phyloP scores from a whole-genome alignment of 2,329 filamentous ascomycete species.

The Rachicladosporium sp. region DNA sequence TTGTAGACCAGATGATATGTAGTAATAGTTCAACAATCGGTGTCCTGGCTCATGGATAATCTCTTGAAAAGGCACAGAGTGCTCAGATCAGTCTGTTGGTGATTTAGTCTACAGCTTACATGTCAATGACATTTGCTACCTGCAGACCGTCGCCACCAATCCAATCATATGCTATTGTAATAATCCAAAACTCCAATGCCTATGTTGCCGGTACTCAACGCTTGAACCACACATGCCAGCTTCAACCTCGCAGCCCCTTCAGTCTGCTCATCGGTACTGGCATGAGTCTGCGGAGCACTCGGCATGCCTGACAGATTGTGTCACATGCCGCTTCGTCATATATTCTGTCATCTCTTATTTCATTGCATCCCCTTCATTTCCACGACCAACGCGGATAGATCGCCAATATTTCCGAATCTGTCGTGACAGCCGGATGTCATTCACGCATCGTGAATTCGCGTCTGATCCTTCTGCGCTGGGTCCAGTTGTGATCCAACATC shows the following conservation, averaged over 20 bases:
- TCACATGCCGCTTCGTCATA: background rate
- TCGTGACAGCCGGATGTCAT: conserved; percentile 2
- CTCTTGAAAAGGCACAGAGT: too few species aligned
- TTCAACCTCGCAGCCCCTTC: conserved; percentile 23
- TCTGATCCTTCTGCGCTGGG: background rate
- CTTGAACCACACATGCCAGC: conserved; percentile 15
- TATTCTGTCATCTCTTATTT: conserved; percentile 1
- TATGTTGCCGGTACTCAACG: conserved; percentile 16
- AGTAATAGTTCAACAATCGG: too few species aligned
- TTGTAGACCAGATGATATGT: too few species aligned
- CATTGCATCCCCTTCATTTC: conserved; percentile 1
- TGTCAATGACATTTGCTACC: too few species aligned
- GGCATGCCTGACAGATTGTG: background rate
- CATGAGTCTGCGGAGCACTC: conserved; percentile 5
- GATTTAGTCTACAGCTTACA: too few species aligned
- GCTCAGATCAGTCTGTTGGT: too few species aligned
- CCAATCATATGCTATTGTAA: too few species aligned
- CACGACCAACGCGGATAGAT: conserved; percentile 1
- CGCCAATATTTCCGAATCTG: conserved; percentile 1
- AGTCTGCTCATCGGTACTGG: conserved; percentile 16
- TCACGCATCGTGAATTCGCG: background rate
- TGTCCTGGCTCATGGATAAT: too few species aligned
- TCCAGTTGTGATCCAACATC: background rate
- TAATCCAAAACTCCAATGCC: background rate
- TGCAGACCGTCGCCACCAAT: too few species aligned